Base-by-base conservation (phyloP, 148 eudicot species). In the Chenopodium quinoa region DNA sequence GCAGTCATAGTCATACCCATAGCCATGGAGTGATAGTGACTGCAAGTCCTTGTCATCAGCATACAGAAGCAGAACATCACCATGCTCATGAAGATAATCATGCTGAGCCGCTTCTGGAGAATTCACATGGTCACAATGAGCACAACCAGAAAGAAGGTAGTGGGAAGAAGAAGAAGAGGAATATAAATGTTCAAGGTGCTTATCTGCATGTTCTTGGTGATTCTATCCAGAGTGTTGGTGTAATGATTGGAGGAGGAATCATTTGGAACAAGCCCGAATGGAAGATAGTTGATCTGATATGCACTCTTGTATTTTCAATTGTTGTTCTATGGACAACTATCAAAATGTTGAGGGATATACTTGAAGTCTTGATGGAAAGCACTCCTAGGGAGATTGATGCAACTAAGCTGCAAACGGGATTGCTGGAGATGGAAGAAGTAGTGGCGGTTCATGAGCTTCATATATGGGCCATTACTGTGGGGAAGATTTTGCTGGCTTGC, bases 121-220 rank as follows among this genome's bases (percentile, higher is more conserved):
- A 44, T 48, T 78, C 52, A 75, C 58, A 72, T 64, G 78, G 72
- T 62, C 70, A 72, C 23, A 37, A 88, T 23, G 37, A 68, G 63
- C 60, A 65, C 81, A 77, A 77, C 27, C 40, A 65, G 29, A 74
- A 76, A 23, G 76, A 34, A 23, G 85, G 60, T 14, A 72, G 58
- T 27, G 83, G 82, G 65, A 90, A 91, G 88, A 90, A 91, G 88
- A 88, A 89, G 86, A 66, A 58, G 82, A 80, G 88, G 47, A 93
- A 91, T 60, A 87, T 93, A 75, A 93, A 96, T 70, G 85, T 96
- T 23, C 99, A 96, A 77, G 97, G 97, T 40, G 99, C 99, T 76
- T 96, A 92, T 83, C 91, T 94, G 60, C 99, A 93, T 44, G 99
- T 96, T 40, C 93, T 96, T 6, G 99, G 99, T 67, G 99, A 96